Evolutionary conservation across 2,329 filamentous ascomycete genomes (phyloP).

Genomic region (Fusarium sarcochroum): DNA sequence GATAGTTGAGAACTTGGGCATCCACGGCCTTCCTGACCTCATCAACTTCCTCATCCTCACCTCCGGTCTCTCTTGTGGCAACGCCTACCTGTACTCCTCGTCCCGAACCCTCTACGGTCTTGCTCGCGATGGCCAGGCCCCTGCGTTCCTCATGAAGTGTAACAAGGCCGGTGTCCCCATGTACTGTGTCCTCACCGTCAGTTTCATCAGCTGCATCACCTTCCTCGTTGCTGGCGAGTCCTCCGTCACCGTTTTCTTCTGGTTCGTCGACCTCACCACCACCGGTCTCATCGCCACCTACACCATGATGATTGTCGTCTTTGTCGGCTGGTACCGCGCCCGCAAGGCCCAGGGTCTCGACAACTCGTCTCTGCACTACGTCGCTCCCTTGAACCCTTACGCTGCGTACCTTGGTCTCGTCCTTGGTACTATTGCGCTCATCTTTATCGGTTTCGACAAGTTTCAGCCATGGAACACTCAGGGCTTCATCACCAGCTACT

Average conservation of each 20-base stretch:
- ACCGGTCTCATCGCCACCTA: slow-evolving; percentile 72
- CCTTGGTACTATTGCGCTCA: slow-evolving; percentile 62
- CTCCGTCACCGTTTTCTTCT: slow-evolving; percentile 64
- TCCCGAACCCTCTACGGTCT: slow-evolving; percentile 64
- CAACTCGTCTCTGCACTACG: slow-evolving; percentile 64
- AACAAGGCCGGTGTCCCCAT: slow-evolving; percentile 72
- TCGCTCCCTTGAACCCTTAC: slow-evolving; percentile 65
- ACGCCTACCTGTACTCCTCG: slow-evolving; percentile 64
- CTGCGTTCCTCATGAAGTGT: slow-evolving; percentile 67
- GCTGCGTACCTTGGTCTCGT: slow-evolving; percentile 64
- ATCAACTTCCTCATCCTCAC: slow-evolving; percentile 75
- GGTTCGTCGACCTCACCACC: slow-evolving; percentile 69
- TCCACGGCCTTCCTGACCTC: slow-evolving; percentile 66
- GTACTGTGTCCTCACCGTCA: slow-evolving; percentile 64
- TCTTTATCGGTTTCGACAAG: slow-evolving; percentile 70
- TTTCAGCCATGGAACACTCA: slow-evolving; percentile 65
- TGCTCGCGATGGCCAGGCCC: slow-evolving; percentile 61
- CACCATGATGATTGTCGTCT: slow-evolving; percentile 58
- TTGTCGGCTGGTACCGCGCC: slow-evolving; percentile 63
- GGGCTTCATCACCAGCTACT: slow-evolving; percentile 68
- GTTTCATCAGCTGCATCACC: slow-evolving; percentile 63
- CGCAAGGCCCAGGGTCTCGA: slow-evolving; percentile 63
- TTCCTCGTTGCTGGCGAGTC: slow-evolving; percentile 64
- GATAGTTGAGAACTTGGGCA: slow-evolving; percentile 63
- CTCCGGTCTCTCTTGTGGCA: slow-evolving; percentile 58